phyloP scores from a whole-genome alignment of 2,329 filamentous ascomycete species.

The Xylariales sp. region DNA sequence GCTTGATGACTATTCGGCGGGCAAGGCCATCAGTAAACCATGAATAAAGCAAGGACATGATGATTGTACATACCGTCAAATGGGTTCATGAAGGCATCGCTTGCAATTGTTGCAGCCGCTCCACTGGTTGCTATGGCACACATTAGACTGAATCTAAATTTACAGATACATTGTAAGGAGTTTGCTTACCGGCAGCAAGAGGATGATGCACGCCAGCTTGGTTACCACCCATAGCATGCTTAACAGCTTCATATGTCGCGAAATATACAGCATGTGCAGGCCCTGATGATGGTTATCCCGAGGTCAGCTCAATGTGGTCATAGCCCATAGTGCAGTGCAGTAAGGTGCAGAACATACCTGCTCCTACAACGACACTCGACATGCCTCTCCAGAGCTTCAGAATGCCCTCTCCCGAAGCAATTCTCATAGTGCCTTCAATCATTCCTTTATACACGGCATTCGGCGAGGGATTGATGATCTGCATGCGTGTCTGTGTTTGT shows the following conservation, averaged over 20 bases:
- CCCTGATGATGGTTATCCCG: slow-evolving; percentile 58
- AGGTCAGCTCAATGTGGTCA: too few species aligned
- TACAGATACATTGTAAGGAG: background rate
- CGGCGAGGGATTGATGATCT: slow-evolving; percentile 81
- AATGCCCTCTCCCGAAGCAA: slow-evolving; percentile 84
- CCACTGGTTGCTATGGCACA: slow-evolving; percentile 71
- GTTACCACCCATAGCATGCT: slow-evolving; percentile 93
- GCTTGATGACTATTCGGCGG: slow-evolving; percentile 77
- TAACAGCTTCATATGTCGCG: slow-evolving; percentile 94
- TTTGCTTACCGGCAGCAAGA: slow-evolving; percentile 75
- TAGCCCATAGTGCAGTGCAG: background rate
- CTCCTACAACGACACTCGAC: slow-evolving; percentile 92
- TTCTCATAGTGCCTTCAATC: slow-evolving; percentile 87
- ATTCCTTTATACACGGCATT: slow-evolving; percentile 84
- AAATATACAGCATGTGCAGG: slow-evolving; percentile 98
- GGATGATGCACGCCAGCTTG: slow-evolving; percentile 84
- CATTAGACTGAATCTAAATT: background rate
- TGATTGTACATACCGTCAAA: slow-evolving; percentile 93
- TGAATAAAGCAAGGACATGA: too few species aligned
- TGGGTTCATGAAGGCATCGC: slow-evolving; percentile 98
- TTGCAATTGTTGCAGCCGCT: slow-evolving; percentile 91
- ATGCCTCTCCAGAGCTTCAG: slow-evolving; percentile 93
- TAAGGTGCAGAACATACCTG: slow-evolving; percentile 57
- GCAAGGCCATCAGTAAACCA: too few species aligned
- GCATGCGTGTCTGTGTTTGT: slow-evolving; percentile 80